These are phyloP conservation scores for Saturnispora hagleri DNA, from an alignment of 805 yeast genomes.

Conservation along the genomic window DNA sequence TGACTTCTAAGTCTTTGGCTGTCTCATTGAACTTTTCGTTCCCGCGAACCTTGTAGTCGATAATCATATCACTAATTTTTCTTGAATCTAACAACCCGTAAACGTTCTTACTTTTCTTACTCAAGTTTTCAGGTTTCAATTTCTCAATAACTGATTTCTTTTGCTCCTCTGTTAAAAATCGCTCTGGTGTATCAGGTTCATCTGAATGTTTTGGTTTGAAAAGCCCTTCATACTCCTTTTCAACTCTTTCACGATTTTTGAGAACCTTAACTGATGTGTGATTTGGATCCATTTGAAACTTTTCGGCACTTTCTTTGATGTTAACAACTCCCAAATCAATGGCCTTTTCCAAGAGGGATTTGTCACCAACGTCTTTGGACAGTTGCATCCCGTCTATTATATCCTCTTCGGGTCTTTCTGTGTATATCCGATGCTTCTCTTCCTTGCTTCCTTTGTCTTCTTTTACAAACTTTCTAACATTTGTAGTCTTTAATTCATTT, in stretches of 20 bases:
- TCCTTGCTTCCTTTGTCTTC: background rate
- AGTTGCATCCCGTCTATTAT: conserved; percentile 1
- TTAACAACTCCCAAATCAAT: conserved; percentile 19
- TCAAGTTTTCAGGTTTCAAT: conserved; percentile 7
- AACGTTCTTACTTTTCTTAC: conserved; percentile 6
- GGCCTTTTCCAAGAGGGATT: conserved; percentile 13
- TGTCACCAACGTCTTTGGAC: background rate
- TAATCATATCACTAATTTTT: conserved; percentile 16
- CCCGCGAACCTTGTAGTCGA: conserved; percentile 15
- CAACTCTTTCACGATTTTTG: conserved; percentile 17
- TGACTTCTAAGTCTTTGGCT: conserved; percentile 11
- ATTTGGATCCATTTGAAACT: conserved; percentile 9
- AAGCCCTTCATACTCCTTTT: conserved; percentile 15
- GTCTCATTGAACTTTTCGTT: conserved; percentile 1
- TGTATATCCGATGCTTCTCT: conserved; percentile 9
- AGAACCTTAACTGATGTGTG: conserved; percentile 20
- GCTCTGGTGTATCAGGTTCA: conserved; percentile 15
- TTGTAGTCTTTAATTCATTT: background rate
- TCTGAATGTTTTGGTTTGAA: conserved; percentile 12
- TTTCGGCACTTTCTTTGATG: conserved; percentile 11
- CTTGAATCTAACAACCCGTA: conserved; percentile 15
- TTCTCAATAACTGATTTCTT: conserved; percentile 4
- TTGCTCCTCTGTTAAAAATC: conserved; percentile 14
- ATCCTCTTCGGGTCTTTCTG: conserved; percentile 15
- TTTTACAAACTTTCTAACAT: background rate